Evolutionary conservation across 495 filamentous ascomycete genomes (phyloP).

Genomic region (Niebla homalea): DNA sequence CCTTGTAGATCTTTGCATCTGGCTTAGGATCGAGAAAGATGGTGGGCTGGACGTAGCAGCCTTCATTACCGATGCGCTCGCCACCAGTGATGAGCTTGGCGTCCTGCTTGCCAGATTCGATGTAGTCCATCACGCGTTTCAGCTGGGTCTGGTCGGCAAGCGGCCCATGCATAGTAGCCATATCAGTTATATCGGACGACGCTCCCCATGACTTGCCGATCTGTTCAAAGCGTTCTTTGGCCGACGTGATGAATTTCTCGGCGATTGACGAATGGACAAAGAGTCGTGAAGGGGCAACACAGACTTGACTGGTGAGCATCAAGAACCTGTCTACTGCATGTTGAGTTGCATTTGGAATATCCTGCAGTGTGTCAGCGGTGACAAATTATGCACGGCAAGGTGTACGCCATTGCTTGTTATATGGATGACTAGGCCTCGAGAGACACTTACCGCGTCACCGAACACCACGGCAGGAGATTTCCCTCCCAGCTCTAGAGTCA

Average conservation of each 20-base stretch:
- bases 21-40: slow-evolving; percentile 39
- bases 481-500: slow-evolving; percentile 47
- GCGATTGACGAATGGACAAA: slow-evolving; percentile 55
- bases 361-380: no score
- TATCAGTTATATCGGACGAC: no score
- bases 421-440: no score
- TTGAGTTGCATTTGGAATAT: slow-evolving; percentile 41
- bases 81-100: slow-evolving; percentile 64
- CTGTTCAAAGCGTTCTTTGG: no score
- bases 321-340: slow-evolving; percentile 39
- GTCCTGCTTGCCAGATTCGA: slow-evolving; percentile 26
- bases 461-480: slow-evolving; percentile 47
- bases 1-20: slow-evolving; percentile 72
- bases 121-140: slow-evolving; percentile 48
- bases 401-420: no score
- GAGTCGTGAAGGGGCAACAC: slow-evolving; percentile 84
- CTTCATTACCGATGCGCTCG: slow-evolving; percentile 35
- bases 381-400: no score
- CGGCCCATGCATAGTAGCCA: neutral
- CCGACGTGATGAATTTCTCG: slow-evolving; percentile 33
- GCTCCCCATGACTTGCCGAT: no score
- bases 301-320: slow-evolving; percentile 64
- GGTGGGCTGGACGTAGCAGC: slow-evolving; percentile 37
- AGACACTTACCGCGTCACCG: slow-evolving; percentile 33
- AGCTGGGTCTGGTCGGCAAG: neutral